These are phyloP conservation scores for Acrocalymma vagum DNA, from an alignment of 2,329 filamentous ascomycete genomes.

Conservation along the genomic window DNA sequence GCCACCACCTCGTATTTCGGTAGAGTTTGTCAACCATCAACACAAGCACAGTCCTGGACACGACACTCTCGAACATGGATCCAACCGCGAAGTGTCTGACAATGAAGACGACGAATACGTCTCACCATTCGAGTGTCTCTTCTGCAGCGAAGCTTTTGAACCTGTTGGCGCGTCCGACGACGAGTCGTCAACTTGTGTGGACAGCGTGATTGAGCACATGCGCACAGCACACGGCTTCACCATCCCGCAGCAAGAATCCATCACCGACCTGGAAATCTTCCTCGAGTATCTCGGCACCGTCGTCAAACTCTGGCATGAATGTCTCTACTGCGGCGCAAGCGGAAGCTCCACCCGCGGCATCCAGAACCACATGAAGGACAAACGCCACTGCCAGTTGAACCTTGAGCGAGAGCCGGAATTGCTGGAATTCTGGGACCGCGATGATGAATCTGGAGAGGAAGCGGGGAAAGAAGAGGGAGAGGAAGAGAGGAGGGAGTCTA, in stretches of 20 bases:
- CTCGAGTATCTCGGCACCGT: conserved; percentile 39
- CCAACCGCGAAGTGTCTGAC: too few relatives aligned
- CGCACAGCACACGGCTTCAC: conserved; percentile 29
- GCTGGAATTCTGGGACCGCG: conserved; percentile 40
- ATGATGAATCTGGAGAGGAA: conserved; percentile 8
- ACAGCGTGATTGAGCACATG: conserved; percentile 40
- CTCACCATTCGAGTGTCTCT: conserved; percentile 32
- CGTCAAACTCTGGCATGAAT: conserved; percentile 39
- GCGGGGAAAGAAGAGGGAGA: conserved; percentile 8
- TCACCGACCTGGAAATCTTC: conserved; percentile 37
- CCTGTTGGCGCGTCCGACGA: too few relatives aligned
- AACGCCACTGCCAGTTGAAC: conserved; percentile 44
- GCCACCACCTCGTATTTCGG: too few relatives aligned
- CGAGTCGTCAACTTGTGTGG: conserved; percentile 8
- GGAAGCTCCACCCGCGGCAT: conserved; percentile 31
- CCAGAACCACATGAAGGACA: conserved; percentile 48
- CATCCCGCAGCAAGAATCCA: conserved; percentile 31
- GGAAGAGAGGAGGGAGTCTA: conserved; percentile 1
- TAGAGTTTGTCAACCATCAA: too few relatives aligned
- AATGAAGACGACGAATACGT: too few relatives aligned
- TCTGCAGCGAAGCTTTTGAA: conserved; percentile 30
- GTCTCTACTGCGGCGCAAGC: conserved; percentile 43
- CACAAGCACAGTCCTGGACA: too few relatives aligned
- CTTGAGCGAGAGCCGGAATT: conserved; percentile 42
- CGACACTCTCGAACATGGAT: too few relatives aligned